phyloP scores from a whole-genome alignment of 2,329 filamentous ascomycete species.

The Aureobasidium sp. region DNA sequence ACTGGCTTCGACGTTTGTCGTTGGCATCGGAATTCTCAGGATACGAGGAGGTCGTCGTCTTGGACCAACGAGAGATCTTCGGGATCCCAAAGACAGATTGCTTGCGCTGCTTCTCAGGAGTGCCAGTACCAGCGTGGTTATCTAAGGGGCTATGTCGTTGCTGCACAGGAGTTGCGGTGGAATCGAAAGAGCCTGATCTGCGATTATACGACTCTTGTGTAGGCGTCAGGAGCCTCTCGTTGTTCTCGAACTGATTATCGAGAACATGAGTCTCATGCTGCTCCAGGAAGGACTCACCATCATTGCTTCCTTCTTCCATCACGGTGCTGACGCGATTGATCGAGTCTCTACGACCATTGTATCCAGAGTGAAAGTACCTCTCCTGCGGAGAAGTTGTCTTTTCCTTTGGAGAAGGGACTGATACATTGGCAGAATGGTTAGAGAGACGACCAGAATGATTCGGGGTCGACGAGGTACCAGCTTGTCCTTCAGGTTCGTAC shows the following conservation, averaged over 20 bases:
- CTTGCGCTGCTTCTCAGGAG: conserved; percentile 73
- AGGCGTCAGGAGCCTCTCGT: conserved; percentile 55
- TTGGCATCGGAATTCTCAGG: conserved; percentile 64
- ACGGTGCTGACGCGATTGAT: conserved; percentile 88
- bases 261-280: conserved; percentile 40
- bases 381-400: conserved; percentile 23
- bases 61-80: conserved; percentile 95
- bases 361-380: conserved; percentile 41
- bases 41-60: conserved; percentile 85
- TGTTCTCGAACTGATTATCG: conserved; percentile 51
- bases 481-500: conserved; percentile 77
- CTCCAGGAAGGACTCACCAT: conserved; percentile 36
- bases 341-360: conserved; percentile 48
- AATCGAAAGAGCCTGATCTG: conserved; percentile 29
- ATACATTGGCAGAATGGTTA: conserved; percentile 16
- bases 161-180: conserved; percentile 49
- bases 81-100: conserved; percentile 68
- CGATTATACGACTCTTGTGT: conserved; percentile 40
- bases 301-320: conserved; percentile 71
- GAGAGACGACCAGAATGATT: conserved; percentile 67
- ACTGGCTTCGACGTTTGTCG: conserved; percentile 54
- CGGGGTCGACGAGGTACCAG: conserved; percentile 65
- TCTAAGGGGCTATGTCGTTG: conserved; percentile 20
- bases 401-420: conserved; percentile 12
- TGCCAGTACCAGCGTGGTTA: conserved; percentile 29